phyloP scores from a whole-genome alignment of 345 rosid species.

The Stellera chamaejasme region DNA sequence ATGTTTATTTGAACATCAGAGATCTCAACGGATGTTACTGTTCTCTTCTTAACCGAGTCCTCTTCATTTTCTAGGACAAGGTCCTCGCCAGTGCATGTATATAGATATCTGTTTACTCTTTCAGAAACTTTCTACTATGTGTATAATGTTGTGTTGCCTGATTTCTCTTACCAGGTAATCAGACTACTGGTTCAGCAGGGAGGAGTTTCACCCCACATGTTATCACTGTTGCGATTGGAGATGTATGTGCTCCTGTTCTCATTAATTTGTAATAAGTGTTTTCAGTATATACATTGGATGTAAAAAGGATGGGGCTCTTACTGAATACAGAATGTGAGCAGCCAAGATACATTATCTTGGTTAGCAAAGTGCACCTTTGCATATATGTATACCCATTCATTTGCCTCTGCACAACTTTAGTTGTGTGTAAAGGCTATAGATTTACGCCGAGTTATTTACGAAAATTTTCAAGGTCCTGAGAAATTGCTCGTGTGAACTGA shows the following conservation, averaged over 20 bases:
- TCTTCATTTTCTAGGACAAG: not conserved
- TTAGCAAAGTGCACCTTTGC: not conserved
- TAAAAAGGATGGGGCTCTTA: slow-evolving; percentile 1
- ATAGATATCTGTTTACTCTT: not conserved
- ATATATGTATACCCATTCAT: too few relatives aligned
- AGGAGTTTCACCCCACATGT: slow-evolving; percentile 66
- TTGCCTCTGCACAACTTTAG: too few relatives aligned
- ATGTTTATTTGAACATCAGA: not conserved
- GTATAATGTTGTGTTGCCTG: slow-evolving; percentile 7
- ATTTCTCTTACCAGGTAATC: slow-evolving; percentile 42
- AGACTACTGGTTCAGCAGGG: slow-evolving; percentile 61
- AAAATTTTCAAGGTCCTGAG: too few relatives aligned
- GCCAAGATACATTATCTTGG: not conserved
- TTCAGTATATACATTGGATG: not conserved
- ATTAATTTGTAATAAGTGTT: not conserved
- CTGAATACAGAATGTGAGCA: not conserved
- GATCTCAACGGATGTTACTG: not conserved
- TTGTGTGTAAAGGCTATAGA: too few relatives aligned
- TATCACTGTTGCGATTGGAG: slow-evolving; percentile 66
- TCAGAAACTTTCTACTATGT: not conserved
- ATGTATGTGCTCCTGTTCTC: slow-evolving; percentile 35
- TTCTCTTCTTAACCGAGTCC: slow-evolving; percentile 5
- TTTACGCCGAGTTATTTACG: too few relatives aligned
- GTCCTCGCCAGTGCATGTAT: slow-evolving; percentile 8
- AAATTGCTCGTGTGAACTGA: too few relatives aligned